phyloP scores from a whole-genome alignment of 2,329 filamentous ascomycete genomes.

The Verticillium dahliae region DNA sequence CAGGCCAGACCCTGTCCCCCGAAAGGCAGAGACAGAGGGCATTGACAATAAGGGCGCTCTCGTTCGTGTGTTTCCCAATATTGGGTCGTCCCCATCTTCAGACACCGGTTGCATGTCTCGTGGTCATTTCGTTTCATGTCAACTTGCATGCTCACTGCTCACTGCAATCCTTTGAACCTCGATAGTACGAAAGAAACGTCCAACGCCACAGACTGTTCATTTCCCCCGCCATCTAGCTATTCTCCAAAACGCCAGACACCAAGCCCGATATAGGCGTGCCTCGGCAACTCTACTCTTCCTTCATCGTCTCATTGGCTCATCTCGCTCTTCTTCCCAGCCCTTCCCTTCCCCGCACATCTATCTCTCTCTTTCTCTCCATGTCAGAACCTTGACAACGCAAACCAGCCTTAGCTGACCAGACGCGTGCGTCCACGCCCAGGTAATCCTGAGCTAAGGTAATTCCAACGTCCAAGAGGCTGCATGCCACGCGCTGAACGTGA shows the following conservation, averaged over 20 bases:
- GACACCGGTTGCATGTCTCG: background rate
- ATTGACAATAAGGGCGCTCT: background rate
- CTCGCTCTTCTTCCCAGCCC: background rate
- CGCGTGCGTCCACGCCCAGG: background rate
- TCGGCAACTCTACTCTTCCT: slow-evolving; percentile 5
- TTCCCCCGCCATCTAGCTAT: background rate
- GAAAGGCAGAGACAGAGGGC: background rate
- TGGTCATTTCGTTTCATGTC: background rate
- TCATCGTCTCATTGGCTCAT: slow-evolving; percentile 3
- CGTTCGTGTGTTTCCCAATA: background rate
- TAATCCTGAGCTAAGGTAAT: background rate
- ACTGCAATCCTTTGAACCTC: background rate
- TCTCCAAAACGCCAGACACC: background rate
- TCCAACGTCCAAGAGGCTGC: background rate
- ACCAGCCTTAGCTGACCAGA: background rate
- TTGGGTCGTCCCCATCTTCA: too few species aligned
- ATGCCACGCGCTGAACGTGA: background rate
- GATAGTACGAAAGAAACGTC: background rate
- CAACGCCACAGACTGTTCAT: background rate
- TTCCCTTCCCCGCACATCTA: background rate
- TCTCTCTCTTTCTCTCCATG: background rate
- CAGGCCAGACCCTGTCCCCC: background rate
- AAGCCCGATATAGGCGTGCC: slow-evolving; percentile 2
- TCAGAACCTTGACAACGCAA: background rate
- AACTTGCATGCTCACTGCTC: background rate